Percentiles rank a stretch among this genome's conserved stretches.
Evolutionary conservation across 371 early-diverging fungal species (phyloP).

Genomic region (Mucor saturninus): DNA sequence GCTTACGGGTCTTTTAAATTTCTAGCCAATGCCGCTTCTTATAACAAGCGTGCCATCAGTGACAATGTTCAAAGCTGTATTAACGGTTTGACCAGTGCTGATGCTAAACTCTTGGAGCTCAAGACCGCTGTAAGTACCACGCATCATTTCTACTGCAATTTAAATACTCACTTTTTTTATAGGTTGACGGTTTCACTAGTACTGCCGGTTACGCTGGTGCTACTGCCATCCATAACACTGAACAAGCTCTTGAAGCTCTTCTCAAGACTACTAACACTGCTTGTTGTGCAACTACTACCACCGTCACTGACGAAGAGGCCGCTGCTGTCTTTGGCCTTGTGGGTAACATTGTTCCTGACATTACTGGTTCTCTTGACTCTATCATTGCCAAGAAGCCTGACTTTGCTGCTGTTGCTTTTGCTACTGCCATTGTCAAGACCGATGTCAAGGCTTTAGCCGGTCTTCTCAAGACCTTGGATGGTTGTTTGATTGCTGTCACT

Average conservation of each 20-base stretch:
- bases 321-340: slow-evolving; percentile 21
- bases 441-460: slow-evolving; percentile 24
- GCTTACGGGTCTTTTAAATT: neutral
- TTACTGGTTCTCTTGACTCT: slow-evolving; percentile 12
- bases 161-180: neutral
- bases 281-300: slow-evolving; percentile 15
- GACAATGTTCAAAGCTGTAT: slow-evolving; percentile 21
- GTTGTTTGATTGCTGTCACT: slow-evolving; percentile 22
- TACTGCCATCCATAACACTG: slow-evolving; percentile 11
- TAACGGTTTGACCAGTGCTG: slow-evolving; percentile 16
- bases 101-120: slow-evolving; percentile 14
- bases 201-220: slow-evolving; percentile 27
- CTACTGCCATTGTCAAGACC: slow-evolving; percentile 19
- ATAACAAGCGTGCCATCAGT: slow-evolving; percentile 21
- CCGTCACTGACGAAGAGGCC: slow-evolving; percentile 24
- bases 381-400: slow-evolving; percentile 24
- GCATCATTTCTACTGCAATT: neutral
- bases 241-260: slow-evolving; percentile 12
- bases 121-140: slow-evolving; percentile 15
- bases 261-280: slow-evolving; percentile 20
- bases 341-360: slow-evolving; percentile 11
- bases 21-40: slow-evolving; percentile 29
- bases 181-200: slow-evolving; percentile 21
- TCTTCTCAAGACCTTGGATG: slow-evolving; percentile 11
- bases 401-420: slow-evolving; percentile 18